Base-by-base conservation (phyloP, 2,329 filamentous ascomycete species). In the Fusarium torulosum region DNA sequence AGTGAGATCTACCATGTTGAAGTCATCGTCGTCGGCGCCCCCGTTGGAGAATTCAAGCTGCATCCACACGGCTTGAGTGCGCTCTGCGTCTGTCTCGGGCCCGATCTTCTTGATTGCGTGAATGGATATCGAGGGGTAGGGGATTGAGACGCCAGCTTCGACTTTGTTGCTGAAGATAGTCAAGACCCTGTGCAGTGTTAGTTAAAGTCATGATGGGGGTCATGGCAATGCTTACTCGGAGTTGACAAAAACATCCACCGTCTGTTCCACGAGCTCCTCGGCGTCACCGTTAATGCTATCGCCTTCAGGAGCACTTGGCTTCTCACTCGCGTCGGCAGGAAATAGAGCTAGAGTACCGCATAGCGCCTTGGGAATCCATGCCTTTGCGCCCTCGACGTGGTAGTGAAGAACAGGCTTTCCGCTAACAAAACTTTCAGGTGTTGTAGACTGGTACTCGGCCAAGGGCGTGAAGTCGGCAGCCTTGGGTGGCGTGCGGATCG, bases 71-170 rank as follows among this genome's bases (percentile, higher is more conserved):
- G 84, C 82, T 57, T 84, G 81, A 45, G 77, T 75, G 20, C 78
- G 75, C 14, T 72, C 60, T 38, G 79, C 76, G 20, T 80, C 78
- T 27, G 79, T 75, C 43, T 79, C 77, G 63, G 63, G 55, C 49
- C 74, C 76, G 72, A 86, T 81, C 56, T 88, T 86, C 78, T 92
- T 90, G 71, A 91, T 86, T 1, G 91, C 92, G 75, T 94, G 91
- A 17, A 94, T 88, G 21, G 89, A 89, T 75, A 95, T 91, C 63
- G 87, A 82, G 4, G 89, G 91, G 77, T 94, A 95, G 0, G 90
- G 88, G 67, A 94, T 91, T 40, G 87, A 84, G 43, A 93, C 79
- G 65, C 91, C 92, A 19, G 80, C 84, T 35, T 83, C 81, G 14
- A 82, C 84, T 5, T 83, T 76, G 14, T 80, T 77, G 68, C 89